Percentiles rank a stretch among this genome's conserved stretches.
Conservation (phyloP, 129 eudicot species). For the Cynara cardunculus region DNA sequence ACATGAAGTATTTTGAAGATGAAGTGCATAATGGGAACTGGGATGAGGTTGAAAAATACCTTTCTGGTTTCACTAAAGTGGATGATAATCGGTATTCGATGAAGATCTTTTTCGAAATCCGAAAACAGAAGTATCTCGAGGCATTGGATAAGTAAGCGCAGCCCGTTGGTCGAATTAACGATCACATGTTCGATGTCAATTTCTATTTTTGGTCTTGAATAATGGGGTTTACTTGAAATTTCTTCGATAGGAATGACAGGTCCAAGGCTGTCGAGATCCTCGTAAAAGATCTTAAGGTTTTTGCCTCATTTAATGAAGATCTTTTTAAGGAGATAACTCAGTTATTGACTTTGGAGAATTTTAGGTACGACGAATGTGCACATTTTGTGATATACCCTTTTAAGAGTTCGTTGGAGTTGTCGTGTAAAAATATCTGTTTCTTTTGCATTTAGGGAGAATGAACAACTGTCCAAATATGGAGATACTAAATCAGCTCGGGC, state of each 20-base stretch:
- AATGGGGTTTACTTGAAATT: conserved; percentile 16
- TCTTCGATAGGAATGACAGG: conserved; percentile 64
- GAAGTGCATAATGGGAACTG: conserved; percentile 83
- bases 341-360: conserved; percentile 73
- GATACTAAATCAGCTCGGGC: conserved; percentile 92
- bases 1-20: conserved; percentile 94
- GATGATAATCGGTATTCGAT: conserved; percentile 39
- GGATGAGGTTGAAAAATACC: conserved; percentile 89
- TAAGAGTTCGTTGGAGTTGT: not conserved
- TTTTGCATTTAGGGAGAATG: conserved; percentile 65
- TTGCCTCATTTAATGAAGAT: conserved; percentile 89
- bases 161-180: conserved; percentile 2
- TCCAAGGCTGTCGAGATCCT: conserved; percentile 85
- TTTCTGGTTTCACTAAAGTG: conserved; percentile 86
- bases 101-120: conserved; percentile 25
- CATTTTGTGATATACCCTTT: not conserved
- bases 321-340: conserved; percentile 90
- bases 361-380: conserved; percentile 49
- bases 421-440: not conserved
- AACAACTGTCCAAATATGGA: conserved; percentile 84
- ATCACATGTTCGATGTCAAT: not conserved
- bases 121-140: conserved; percentile 81
- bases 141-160: conserved; percentile 69
- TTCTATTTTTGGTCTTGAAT: not conserved
- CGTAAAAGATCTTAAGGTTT: conserved; percentile 90